A percentile compares a stretch with the other conserved stretches of the same genome.
Evolutionary conservation across 441 rosid genomes (phyloP).

Genomic region (Adansonia madagascariensis): DNA sequence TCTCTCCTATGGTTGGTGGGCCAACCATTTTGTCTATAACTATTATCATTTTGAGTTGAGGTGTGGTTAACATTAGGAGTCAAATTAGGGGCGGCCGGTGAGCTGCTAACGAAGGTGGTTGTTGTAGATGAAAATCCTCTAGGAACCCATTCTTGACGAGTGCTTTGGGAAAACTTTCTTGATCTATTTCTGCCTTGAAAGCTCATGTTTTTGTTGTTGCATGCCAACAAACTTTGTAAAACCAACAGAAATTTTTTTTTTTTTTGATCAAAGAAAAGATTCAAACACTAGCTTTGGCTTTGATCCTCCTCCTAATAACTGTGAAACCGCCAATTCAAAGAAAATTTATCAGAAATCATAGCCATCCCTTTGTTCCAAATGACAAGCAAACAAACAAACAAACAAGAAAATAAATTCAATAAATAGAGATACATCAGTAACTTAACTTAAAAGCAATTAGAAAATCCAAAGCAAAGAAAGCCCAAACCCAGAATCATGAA

Average conservation of each 20-base stretch:
- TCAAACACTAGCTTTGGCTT: not conserved
- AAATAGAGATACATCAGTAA: not conserved
- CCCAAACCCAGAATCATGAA: not conserved
- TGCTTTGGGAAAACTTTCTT: slow-evolving; percentile 40
- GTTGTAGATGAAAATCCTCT: slow-evolving; percentile 47
- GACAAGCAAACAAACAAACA: not conserved
- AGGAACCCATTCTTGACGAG: slow-evolving; percentile 82
- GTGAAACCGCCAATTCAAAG: not conserved
- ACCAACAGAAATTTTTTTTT: not conserved
- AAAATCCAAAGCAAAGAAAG: not conserved
- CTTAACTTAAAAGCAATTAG: not conserved
- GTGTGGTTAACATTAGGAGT: slow-evolving; percentile 27
- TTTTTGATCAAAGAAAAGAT: not conserved
- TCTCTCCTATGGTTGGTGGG: slow-evolving; percentile 48
- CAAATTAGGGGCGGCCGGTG: slow-evolving; percentile 28
- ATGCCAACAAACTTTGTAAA: not conserved
- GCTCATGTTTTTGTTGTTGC: slow-evolving; percentile 47
- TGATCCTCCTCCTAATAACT: not conserved
- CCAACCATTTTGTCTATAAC: slow-evolving; percentile 36
- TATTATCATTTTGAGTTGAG: slow-evolving; percentile 36
- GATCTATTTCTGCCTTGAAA: slow-evolving; percentile 56
- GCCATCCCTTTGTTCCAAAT: not conserved
- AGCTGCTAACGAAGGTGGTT: slow-evolving; percentile 29
- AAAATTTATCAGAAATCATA: not conserved
- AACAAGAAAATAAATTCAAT: not conserved